Base-by-base conservation (phyloP, 148 eudicot species). In the Polygonum aviculare region DNA sequence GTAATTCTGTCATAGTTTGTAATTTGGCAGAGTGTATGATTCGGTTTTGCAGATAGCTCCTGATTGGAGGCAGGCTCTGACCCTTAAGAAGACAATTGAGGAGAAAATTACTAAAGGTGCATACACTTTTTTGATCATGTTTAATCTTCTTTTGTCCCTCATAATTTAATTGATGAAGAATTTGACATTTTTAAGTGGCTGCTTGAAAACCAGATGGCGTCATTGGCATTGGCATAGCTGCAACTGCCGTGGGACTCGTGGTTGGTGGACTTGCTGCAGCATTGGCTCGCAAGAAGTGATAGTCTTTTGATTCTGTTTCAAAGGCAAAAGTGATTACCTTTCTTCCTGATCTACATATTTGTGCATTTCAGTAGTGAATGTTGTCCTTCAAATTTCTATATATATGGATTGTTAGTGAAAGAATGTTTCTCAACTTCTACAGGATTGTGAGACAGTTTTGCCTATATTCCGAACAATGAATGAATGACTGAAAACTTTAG, bases 201-300 rank as follows among this genome's bases (percentile, higher is more conserved):
- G 21, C 14, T 67, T 15, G 45, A 36, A 35, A 67, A 35, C 80
- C 88, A 94, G 98, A 94, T 80, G 98, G 98, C 71, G 90, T 88
- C 48, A 89, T 94, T 76, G 97, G 95, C 71, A 87, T 91, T 35
- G 98, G 95, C 79, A 87, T 94, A 57, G 84, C 97, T 72, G 97
- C 97, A 26, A 91, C 98, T 81, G 91, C 90, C 52, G 91, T 91
- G 55, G 95, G 95, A 78, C 86, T 94, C 65, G 57, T 94, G 31
- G 94, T 82, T 75, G 98, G 94, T 78, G 98, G 98, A 16, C 88
- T 94, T 60, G 97, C 95, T 74, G 93, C 97, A 41, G 95, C 95
- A 7, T 39, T 81, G 12, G 77, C 77, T 73, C 83, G 83, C 38
- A 81, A 72, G 75, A 72, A 72, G 52, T 72, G 75, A 72, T 67